Evolutionary conservation across 164 flowering plant species (phyloP).

Genomic region (Chimonanthus salicifolius): DNA sequence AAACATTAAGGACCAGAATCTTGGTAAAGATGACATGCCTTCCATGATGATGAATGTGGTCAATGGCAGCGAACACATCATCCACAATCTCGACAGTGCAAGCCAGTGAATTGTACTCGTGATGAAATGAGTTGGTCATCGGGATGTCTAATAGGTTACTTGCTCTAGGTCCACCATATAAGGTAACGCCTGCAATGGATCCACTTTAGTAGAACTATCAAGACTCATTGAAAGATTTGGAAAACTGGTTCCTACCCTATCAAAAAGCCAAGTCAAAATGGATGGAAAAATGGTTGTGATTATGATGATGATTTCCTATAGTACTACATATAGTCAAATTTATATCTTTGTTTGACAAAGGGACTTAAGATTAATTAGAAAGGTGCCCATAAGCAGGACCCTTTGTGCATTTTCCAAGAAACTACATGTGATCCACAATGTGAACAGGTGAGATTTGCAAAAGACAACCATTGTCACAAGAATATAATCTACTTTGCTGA

Average conservation of each 20-base stretch:
- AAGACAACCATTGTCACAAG: too few species aligned
- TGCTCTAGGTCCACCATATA: constrained; percentile 85
- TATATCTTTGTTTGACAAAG: too few species aligned
- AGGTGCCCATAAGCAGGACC: too few species aligned
- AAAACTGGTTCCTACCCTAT: background rate
- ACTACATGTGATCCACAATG: too few species aligned
- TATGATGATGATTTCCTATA: background rate
- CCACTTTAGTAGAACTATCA: background rate
- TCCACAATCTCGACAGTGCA: constrained; percentile 93
- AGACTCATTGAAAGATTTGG: background rate
- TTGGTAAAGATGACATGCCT: constrained; percentile 37
- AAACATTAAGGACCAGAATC: too few species aligned
- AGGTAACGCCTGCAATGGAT: constrained; percentile 53
- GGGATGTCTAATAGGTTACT: constrained; percentile 52
- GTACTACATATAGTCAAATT: too few species aligned
- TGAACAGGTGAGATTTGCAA: too few species aligned
- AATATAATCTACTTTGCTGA: too few species aligned
- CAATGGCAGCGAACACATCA: constrained; percentile 79
- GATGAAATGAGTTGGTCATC: constrained; percentile 63
- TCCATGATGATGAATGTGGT: constrained; percentile 90
- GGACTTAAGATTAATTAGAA: too few species aligned
- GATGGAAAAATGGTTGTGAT: background rate
- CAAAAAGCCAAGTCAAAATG: too few species aligned
- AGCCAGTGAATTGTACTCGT: constrained; percentile 79
- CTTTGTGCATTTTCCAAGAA: too few species aligned